Percentiles rank a stretch among this genome's conserved stretches.
phyloP scores from a whole-genome alignment of 306 rosid genomes.

The Canavalia gladiata region DNA sequence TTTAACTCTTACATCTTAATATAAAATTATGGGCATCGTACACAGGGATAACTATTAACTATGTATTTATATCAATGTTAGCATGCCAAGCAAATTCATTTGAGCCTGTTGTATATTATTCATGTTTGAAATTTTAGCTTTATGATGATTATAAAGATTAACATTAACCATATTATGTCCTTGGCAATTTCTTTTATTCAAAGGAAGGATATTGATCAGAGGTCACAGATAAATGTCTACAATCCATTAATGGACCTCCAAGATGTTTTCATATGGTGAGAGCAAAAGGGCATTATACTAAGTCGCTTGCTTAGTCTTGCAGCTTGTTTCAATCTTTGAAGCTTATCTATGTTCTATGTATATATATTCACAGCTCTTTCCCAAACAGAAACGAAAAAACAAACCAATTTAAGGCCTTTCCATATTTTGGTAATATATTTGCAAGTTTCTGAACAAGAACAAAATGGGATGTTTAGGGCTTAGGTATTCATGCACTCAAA shows the following conservation, averaged over 20 bases:
- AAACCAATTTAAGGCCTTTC: neutral
- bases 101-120: constrained; percentile 5
- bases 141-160: constrained; percentile 18
- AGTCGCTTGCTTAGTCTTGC: neutral
- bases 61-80: neutral
- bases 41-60: constrained; percentile 11
- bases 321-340: neutral
- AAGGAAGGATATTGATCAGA: constrained; percentile 12
- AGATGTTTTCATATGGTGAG: constrained; percentile 17
- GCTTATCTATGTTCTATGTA: constrained; percentile 1
- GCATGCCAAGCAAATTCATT: constrained; percentile 17
- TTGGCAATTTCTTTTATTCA: constrained; percentile 26
- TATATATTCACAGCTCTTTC: neutral
- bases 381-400: neutral
- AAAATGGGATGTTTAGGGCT: constrained; percentile 46
- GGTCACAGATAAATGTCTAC: constrained; percentile 11
- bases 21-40: neutral
- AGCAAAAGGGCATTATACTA: neutral
- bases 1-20: constrained; percentile 7
- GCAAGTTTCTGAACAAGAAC: constrained; percentile 20
- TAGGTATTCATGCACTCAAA: constrained; percentile 23
- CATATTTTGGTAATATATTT: constrained; percentile 1
- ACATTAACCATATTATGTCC: neutral
- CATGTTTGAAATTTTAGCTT: constrained; percentile 37
- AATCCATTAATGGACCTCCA: constrained; percentile 10